These are phyloP conservation scores for Sarocladium kiliense DNA, from an alignment of 2,329 filamentous ascomycete genomes.

Conservation along the genomic window DNA sequence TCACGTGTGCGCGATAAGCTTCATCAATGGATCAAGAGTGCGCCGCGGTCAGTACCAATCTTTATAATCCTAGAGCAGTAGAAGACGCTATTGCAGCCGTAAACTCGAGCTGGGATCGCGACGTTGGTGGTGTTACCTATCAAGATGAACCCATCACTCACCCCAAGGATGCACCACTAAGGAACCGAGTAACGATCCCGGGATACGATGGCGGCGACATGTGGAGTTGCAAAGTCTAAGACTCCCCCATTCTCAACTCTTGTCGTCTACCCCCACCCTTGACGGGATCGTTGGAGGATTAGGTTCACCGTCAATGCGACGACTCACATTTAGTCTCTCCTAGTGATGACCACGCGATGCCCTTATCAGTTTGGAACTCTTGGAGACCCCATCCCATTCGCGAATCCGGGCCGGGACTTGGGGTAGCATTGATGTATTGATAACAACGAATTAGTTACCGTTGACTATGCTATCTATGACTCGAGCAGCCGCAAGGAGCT, in stretches of 20 bases:
- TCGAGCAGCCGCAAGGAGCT: conserved; percentile 38
- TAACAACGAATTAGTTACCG: neutral
- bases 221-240: neutral
- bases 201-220: neutral
- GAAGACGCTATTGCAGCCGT: neutral
- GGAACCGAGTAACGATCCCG: too few relatives aligned
- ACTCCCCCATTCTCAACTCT: neutral
- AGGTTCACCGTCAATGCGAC: too few relatives aligned
- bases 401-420: neutral
- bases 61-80: neutral
- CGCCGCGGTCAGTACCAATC: neutral
- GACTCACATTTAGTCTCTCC: too few relatives aligned
- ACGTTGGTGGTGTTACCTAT: neutral
- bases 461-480: conserved; percentile 23
- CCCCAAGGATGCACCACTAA: too few relatives aligned
- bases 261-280: neutral
- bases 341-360: neutral
- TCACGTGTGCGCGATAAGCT: neutral
- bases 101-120: neutral
- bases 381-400: neutral
- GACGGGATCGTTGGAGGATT: neutral
- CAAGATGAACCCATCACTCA: neutral
- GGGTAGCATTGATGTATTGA: neutral
- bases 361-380: neutral
- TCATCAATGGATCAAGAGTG: neutral